These are phyloP conservation scores for Niebla homalea DNA, from an alignment of 495 filamentous ascomycete genomes.

Conservation along the genomic window DNA sequence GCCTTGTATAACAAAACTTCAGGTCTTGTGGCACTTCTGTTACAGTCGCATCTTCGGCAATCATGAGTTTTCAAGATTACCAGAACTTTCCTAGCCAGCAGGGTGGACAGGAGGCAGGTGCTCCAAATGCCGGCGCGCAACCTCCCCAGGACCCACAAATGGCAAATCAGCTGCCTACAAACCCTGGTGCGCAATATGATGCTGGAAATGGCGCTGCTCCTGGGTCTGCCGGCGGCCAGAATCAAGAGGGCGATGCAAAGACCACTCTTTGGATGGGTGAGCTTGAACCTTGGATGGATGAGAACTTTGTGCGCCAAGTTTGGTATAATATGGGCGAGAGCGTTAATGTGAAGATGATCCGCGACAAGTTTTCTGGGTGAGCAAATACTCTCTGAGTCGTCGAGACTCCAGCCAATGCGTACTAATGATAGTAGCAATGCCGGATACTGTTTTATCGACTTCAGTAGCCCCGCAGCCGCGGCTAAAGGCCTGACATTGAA, in stretches of 20 bases:
- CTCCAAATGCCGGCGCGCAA: conserved; percentile 35
- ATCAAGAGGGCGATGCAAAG: conserved; percentile 53
- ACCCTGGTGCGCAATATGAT: conserved; percentile 40
- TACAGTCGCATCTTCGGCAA: conserved; percentile 13
- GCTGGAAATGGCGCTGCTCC: conserved; percentile 37
- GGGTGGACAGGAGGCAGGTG: conserved; percentile 38
- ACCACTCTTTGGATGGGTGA: conserved; percentile 96
- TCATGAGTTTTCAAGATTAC: conserved; percentile 48
- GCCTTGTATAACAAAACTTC: neutral
- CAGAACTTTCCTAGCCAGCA: conserved; percentile 42
- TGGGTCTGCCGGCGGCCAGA: conserved; percentile 35
- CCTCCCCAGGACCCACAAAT: conserved; percentile 36
- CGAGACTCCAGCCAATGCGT: conserved; percentile 16
- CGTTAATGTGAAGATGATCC: conserved; percentile 99
- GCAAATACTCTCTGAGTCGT: conserved; percentile 20
- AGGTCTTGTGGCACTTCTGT: conserved; percentile 1
- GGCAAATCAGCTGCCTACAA: conserved; percentile 30
- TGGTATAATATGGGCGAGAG: conserved; percentile 83
- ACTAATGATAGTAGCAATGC: conserved; percentile 64
- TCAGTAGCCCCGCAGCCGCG: conserved; percentile 68
- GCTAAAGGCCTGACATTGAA: conserved; percentile 82
- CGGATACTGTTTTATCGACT: conserved; percentile 98
- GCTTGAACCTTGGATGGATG: conserved; percentile 98
- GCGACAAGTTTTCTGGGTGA: conserved; percentile 98
- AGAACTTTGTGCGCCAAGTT: conserved; percentile 91